Percentiles rank a stretch among this genome's conserved stretches.
Evolutionary conservation across 768 basidiomycete genomes (phyloP).

Genomic region (Crucibulum laeve): DNA sequence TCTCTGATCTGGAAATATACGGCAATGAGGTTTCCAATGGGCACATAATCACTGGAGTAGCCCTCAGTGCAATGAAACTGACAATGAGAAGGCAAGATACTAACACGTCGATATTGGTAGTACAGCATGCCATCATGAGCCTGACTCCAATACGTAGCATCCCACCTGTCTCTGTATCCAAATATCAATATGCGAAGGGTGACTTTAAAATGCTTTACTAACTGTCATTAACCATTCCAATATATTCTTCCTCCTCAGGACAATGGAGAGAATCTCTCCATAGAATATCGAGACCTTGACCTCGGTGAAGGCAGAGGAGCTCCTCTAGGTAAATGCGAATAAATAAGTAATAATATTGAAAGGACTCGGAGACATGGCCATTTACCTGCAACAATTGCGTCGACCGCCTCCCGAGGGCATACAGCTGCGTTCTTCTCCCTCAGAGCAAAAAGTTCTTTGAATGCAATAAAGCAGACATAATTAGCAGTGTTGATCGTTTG

Average conservation of each 20-base stretch:
- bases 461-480: constrained; percentile 89
- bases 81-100: constrained; percentile 9
- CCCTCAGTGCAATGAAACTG: neutral
- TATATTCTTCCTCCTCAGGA: constrained; percentile 87
- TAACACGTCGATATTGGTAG: constrained; percentile 41
- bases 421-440: constrained; percentile 15
- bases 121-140: constrained; percentile 77
- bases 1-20: constrained; percentile 76
- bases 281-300: constrained; percentile 22
- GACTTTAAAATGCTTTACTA: constrained; percentile 9
- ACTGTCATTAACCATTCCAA: constrained; percentile 94
- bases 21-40: constrained; percentile 89
- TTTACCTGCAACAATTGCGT: constrained; percentile 70
- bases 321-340: constrained; percentile 30
- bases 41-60: constrained; percentile 75
- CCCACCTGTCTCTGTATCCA: constrained; percentile 69
- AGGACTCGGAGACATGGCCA: neutral
- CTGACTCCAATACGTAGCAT: constrained; percentile 76
- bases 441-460: constrained; percentile 65
- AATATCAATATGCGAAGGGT: neutral
- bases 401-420: constrained; percentile 36
- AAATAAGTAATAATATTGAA: neutral
- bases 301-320: constrained; percentile 19
- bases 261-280: constrained; percentile 91
- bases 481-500: constrained; percentile 94